Evolutionary conservation across 83 land plant species (phyloP).

Genomic region (Larix sibirica): DNA sequence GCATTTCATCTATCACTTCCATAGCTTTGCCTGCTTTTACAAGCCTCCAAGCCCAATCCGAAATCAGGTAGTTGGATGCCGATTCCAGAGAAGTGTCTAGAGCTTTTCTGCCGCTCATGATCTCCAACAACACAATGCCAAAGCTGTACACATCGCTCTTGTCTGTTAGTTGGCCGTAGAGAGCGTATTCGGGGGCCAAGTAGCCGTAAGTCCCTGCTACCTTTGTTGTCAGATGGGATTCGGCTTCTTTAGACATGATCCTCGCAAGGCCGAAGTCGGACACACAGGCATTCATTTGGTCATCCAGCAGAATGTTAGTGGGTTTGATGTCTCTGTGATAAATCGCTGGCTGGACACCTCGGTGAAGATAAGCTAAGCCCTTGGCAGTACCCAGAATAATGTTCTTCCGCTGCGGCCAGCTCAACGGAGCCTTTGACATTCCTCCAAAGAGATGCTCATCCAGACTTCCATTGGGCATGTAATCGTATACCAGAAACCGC

Average conservation of each 20-base stretch:
- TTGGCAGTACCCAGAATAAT: not conserved
- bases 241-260: slow-evolving; percentile 10
- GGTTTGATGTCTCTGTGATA: slow-evolving; percentile 34
- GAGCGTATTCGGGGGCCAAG: slow-evolving; percentile 12
- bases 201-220: not conserved
- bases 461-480: slow-evolving; percentile 20
- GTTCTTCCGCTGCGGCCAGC: not conserved
- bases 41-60: slow-evolving; percentile 30
- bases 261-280: slow-evolving; percentile 45
- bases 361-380: not conserved
- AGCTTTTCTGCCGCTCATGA: slow-evolving; percentile 16
- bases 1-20: not conserved
- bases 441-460: slow-evolving; percentile 20
- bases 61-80: not conserved
- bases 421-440: not conserved
- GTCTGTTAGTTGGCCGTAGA: slow-evolving; percentile 6
- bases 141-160: slow-evolving; percentile 3
- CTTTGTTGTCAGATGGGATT: slow-evolving; percentile 1
- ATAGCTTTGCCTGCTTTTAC: not conserved
- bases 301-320: slow-evolving; percentile 51
- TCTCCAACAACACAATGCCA: slow-evolving; percentile 5
- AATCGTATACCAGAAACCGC: slow-evolving; percentile 28
- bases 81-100: not conserved
- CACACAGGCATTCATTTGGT: slow-evolving; percentile 57
- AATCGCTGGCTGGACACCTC: not conserved